phyloP scores from a whole-genome alignment of 305 asterid genomes.

The Fraxinus dipetala region DNA sequence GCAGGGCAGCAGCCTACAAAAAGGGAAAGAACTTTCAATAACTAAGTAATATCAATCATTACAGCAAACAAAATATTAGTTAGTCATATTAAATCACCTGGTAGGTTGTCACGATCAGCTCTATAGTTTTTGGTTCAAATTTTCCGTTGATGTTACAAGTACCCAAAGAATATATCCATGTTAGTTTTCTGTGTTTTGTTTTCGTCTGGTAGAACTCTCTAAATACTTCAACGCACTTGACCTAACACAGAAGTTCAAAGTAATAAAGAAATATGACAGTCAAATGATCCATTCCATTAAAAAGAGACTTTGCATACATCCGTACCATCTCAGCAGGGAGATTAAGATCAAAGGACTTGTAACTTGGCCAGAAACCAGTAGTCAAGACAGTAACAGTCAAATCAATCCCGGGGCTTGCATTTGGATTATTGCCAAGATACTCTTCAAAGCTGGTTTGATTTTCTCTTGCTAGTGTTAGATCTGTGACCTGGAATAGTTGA shows the following conservation, averaged over 20 bases:
- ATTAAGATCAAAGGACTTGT: slow-evolving; percentile 89
- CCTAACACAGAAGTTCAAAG: slow-evolving; percentile 39
- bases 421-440: slow-evolving; percentile 55
- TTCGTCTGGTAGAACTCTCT: slow-evolving; percentile 90
- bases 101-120: slow-evolving; percentile 79
- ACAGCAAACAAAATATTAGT: slow-evolving; percentile 2
- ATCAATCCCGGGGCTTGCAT: slow-evolving; percentile 82
- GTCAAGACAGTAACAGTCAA: slow-evolving; percentile 92
- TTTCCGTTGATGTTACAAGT: slow-evolving; percentile 88
- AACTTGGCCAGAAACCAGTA: slow-evolving; percentile 99
- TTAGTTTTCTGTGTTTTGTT: slow-evolving; percentile 88
- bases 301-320: slow-evolving; percentile 5
- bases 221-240: slow-evolving; percentile 87
- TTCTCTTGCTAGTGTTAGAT: slow-evolving; percentile 90
- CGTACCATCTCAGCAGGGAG: slow-evolving; percentile 96
- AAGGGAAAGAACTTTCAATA: slow-evolving; percentile 13
- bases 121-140: slow-evolving; percentile 79
- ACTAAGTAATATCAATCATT: neutral
- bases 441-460: slow-evolving; percentile 84
- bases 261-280: slow-evolving; percentile 8
- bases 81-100: slow-evolving; percentile 51
- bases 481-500: slow-evolving; percentile 67
- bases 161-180: slow-evolving; percentile 94
- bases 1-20: slow-evolving; percentile 77
- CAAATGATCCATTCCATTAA: neutral